Evolutionary conservation across 176 grass and related monocot species (phyloP), one percentile per base, ranked within the genome.

Genomic region (Alloteropsis semialata): DNA sequence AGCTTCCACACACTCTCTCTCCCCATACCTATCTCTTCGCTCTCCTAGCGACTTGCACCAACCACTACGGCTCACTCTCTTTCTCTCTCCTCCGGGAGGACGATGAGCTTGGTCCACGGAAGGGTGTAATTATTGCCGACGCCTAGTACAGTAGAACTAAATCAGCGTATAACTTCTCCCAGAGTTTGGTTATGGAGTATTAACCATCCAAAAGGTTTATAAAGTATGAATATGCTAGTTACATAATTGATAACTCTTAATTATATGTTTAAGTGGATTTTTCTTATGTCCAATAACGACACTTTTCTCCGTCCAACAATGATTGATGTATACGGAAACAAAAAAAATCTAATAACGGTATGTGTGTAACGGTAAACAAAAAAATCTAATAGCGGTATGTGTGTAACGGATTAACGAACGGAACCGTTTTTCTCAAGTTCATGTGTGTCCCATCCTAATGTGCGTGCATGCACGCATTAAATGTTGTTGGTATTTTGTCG

Each of bases 1-100:
- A 19, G 38, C 66, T 80, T 63, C 57, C 45, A 19, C 73, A 5
- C 72, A 68, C 78, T 86, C 81, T 50, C 78, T 86, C 81, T 17
- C 41, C 32, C 84, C 53, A 42, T 89, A 68, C 50, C 81, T 80
- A 75, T 89, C 82, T 43, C 83, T 41, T 82, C 91, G 82, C 91
- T 85, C 86, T 72, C 80, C 72, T 82, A 67, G 74, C 78, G 69
- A 82, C 86, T 59, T 87, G 78, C 86, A 86, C 86, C 87, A 79
- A 81, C 87, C 56, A 82, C 87, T 85, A 76, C 81, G 86, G 82
- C 81, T 58, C 61, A 17, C 78, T 25, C 32, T 44, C 39, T 24
- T 74, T 84, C 89, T 84, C 82, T 80, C 79, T 55, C 81, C 45
- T 79, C 66, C 54, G 11, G 7, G 54, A 50, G 45, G 75, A 74